Percentiles rank a stretch among this genome's conserved stretches.
These are phyloP conservation scores for Lodderomyces pseudojiufengensis DNA, from an alignment of 1,139 yeast genomes.

Conservation along the genomic window DNA sequence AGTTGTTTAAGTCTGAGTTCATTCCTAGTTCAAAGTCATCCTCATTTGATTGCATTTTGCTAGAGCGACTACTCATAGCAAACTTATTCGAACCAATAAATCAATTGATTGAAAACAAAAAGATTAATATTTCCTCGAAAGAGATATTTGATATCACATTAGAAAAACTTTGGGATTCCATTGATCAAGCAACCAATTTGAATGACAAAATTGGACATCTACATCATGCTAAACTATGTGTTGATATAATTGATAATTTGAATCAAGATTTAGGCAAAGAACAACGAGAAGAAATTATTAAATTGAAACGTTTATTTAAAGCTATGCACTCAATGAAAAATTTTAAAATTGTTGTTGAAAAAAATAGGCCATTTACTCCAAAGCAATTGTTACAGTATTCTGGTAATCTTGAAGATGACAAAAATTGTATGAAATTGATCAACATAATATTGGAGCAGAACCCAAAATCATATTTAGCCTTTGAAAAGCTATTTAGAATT, in stretches of 20 bases:
- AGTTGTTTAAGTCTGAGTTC: conserved; percentile 25
- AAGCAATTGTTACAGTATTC: conserved; percentile 23
- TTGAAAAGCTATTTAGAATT: conserved; percentile 40
- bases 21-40: conserved; percentile 16
- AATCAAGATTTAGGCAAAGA: conserved; percentile 8
- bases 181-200: conserved; percentile 48
- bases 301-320: conserved; percentile 28
- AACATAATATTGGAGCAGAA: conserved; percentile 51
- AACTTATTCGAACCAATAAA: conserved; percentile 33
- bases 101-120: conserved; percentile 16
- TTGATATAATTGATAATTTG: conserved; percentile 30
- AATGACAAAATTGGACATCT: conserved; percentile 47
- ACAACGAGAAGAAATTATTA: conserved; percentile 17
- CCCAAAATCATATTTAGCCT: conserved; percentile 49
- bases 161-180: conserved; percentile 53
- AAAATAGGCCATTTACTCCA: conserved; percentile 28
- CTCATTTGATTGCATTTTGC: conserved; percentile 29
- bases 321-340: conserved; percentile 28
- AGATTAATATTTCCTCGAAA: conserved; percentile 17
- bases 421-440: conserved; percentile 25
- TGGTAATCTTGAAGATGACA: conserved; percentile 11
- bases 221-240: conserved; percentile 37
- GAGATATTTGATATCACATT: conserved; percentile 20
- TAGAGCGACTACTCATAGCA: conserved; percentile 37
- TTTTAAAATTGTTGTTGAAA: conserved; percentile 38